Percentiles rank a stretch among this genome's conserved stretches.
phyloP scores from a whole-genome alignment of 306 rosid genomes.

The Rosa multiflora region DNA sequence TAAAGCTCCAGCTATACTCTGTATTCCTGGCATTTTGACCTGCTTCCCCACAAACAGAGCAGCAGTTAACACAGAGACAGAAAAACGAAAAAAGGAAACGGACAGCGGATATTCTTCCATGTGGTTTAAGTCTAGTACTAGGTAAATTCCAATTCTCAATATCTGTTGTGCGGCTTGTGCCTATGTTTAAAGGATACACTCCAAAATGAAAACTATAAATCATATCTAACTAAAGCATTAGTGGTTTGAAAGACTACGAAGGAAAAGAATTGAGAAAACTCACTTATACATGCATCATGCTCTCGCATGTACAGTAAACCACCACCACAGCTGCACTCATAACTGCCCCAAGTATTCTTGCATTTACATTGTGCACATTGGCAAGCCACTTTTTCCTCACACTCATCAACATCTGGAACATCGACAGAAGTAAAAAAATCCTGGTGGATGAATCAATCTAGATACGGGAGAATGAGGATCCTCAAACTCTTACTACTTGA shows the following conservation, averaged over 20 bases:
- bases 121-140: neutral
- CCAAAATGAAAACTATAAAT: neutral
- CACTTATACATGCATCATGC: slow-evolving; percentile 76
- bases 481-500: neutral
- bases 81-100: neutral
- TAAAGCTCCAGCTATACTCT: slow-evolving; percentile 43
- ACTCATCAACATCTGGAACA: slow-evolving; percentile 80
- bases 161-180: too few relatives aligned
- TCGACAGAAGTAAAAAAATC: slow-evolving; percentile 17
- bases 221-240: neutral
- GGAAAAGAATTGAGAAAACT: slow-evolving; percentile 22
- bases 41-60: slow-evolving; percentile 21
- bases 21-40: slow-evolving; percentile 36
- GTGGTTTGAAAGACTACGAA: slow-evolving; percentile 5
- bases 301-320: slow-evolving; percentile 72
- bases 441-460: neutral
- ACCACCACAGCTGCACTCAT: slow-evolving; percentile 71
- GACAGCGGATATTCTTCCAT: neutral
- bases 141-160: slow-evolving; percentile 1
- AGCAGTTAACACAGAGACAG: neutral
- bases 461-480: neutral
- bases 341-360: slow-evolving; percentile 85
- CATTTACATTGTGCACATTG: slow-evolving; percentile 86
- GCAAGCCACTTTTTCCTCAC: slow-evolving; percentile 72
- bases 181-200: neutral